Conservation (phyloP, 2,329 filamentous ascomycete species). For the Aspergillus thermomutatus region DNA sequence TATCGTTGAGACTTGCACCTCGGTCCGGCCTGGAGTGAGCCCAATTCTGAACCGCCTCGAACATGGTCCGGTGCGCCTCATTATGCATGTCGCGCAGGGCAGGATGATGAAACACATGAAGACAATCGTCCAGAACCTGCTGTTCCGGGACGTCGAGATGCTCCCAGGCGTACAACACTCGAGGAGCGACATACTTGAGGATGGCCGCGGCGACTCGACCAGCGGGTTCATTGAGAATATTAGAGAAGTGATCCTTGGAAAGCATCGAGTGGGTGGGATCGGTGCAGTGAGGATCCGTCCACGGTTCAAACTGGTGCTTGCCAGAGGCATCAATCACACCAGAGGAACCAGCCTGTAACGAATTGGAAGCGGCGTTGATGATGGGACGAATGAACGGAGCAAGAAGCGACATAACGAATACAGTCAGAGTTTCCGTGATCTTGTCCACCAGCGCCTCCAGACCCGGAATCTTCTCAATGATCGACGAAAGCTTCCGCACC, state of each 20-base stretch:
- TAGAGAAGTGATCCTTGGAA: conserved; percentile 81
- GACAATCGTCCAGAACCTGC: conserved; percentile 76
- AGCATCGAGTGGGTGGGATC: conserved; percentile 81
- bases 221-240: conserved; percentile 73
- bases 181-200: conserved; percentile 81
- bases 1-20: conserved; percentile 63
- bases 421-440: conserved; percentile 86
- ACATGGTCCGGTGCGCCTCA: conserved; percentile 87
- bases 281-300: conserved; percentile 70
- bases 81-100: conserved; percentile 70
- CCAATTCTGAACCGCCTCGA: conserved; percentile 79
- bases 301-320: conserved; percentile 73
- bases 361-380: conserved; percentile 80
- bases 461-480: conserved; percentile 88
- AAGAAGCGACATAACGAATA: conserved; percentile 86
- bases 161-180: conserved; percentile 90
- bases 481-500: conserved; percentile 77
- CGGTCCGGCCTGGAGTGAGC: conserved; percentile 66
- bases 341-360: conserved; percentile 80
- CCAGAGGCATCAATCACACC: conserved; percentile 65
- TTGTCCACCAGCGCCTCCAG: conserved; percentile 87
- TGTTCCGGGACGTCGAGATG: conserved; percentile 78
- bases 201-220: conserved; percentile 71
- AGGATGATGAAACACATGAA: conserved; percentile 87
- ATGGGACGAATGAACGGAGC: conserved; percentile 90